Percentiles rank a stretch among this genome's conserved stretches.
phyloP scores from a whole-genome alignment of 768 basidiomycete genomes.

The Austroboletus festivus region DNA sequence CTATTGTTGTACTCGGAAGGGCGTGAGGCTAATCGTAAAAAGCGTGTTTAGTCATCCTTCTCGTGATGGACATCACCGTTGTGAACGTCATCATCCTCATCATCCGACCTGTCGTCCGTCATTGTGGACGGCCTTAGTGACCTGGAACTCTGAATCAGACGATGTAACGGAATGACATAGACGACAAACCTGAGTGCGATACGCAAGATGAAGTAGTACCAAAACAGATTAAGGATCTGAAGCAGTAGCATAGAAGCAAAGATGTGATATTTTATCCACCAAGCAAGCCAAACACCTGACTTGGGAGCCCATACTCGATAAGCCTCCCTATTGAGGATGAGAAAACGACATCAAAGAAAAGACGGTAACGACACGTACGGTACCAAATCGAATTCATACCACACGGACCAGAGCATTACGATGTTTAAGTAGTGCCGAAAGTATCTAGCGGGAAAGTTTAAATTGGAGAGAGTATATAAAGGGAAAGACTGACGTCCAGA shows the following conservation, averaged over 20 bases:
- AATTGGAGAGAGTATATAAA: not conserved
- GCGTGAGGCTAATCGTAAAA: not conserved
- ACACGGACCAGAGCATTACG: slow-evolving; percentile 83
- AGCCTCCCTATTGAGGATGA: slow-evolving; percentile 40
- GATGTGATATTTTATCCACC: slow-evolving; percentile 83
- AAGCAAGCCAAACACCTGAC: slow-evolving; percentile 64
- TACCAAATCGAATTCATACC: slow-evolving; percentile 69
- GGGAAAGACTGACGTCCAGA: slow-evolving; percentile 72
- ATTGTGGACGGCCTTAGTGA: slow-evolving; percentile 45
- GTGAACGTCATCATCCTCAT: slow-evolving; percentile 54
- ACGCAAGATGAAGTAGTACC: slow-evolving; percentile 84
- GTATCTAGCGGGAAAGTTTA: slow-evolving; percentile 50
- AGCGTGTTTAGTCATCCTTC: slow-evolving; percentile 30
- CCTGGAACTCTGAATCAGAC: slow-evolving; percentile 35
- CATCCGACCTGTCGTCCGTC: slow-evolving; percentile 80
- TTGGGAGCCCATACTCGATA: slow-evolving; percentile 55
- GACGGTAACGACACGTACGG: slow-evolving; percentile 51
- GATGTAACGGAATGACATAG: not conserved
- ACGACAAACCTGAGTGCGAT: slow-evolving; percentile 65
- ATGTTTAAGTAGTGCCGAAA: slow-evolving; percentile 92
- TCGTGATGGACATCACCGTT: slow-evolving; percentile 22
- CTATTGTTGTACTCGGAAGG: slow-evolving; percentile 4
- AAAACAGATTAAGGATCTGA: slow-evolving; percentile 86
- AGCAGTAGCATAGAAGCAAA: slow-evolving; percentile 72
- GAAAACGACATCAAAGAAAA: not conserved